Percentiles rank a stretch among this genome's conserved stretches.
phyloP scores from a whole-genome alignment of 2,329 filamentous ascomycete genomes.

The Monilinia fructicola region DNA sequence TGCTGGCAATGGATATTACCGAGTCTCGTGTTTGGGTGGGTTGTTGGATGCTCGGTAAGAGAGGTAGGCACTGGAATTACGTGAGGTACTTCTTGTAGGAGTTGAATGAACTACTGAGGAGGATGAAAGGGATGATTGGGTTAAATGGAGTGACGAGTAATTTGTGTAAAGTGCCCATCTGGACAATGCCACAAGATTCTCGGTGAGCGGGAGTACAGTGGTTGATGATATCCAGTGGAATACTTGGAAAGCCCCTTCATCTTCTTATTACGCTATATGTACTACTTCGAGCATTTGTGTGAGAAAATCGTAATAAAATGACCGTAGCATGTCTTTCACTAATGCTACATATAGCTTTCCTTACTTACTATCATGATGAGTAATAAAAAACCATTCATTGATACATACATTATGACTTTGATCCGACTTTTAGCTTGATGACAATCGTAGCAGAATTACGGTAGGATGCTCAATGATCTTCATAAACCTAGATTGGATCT shows the following conservation, averaged over 20 bases:
- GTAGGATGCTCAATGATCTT: constrained; percentile 20
- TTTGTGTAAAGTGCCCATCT: neutral
- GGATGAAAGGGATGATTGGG: neutral
- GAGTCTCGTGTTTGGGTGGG: constrained; percentile 31
- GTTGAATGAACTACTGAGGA: neutral
- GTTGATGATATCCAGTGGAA: constrained; percentile 9
- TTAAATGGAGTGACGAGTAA: neutral
- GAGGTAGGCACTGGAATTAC: neutral
- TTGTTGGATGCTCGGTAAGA: constrained; percentile 27
- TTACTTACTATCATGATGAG: constrained; percentile 3
- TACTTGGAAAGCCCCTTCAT: constrained; percentile 10
- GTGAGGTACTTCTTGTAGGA: neutral
- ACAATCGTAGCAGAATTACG: neutral
- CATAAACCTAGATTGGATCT: constrained; percentile 8
- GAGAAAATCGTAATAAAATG: neutral
- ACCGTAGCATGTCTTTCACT: neutral
- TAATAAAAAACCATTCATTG: neutral
- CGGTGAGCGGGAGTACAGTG: constrained; percentile 6
- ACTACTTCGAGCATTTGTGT: neutral
- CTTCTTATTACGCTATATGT: constrained; percentile 12
- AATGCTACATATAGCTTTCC: neutral
- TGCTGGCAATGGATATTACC: constrained; percentile 31
- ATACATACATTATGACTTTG: neutral
- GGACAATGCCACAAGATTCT: neutral
- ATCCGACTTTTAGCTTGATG: constrained; percentile 1